Evolutionary conservation across 129 eudicot genomes (phyloP).

Genomic region (Ambrosia artemisiifolia): DNA sequence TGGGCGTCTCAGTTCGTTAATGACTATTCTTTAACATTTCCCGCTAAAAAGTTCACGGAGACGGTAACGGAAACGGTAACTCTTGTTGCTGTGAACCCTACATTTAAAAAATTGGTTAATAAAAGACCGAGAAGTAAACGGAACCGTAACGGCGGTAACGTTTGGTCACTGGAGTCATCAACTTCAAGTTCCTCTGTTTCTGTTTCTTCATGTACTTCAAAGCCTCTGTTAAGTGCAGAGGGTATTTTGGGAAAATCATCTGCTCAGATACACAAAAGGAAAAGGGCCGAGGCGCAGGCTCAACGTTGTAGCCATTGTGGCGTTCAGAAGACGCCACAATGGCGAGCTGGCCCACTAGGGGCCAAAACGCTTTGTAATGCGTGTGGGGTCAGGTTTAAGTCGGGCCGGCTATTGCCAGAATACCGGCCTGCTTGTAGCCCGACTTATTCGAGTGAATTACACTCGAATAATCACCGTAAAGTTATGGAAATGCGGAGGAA

Average conservation of each 20-base stretch:
- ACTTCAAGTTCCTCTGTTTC: conserved; percentile 50
- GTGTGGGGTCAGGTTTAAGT: conserved; percentile 89
- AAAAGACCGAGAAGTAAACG: conserved; percentile 72
- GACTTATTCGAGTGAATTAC: conserved; percentile 57
- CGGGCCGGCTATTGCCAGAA: conserved; percentile 89
- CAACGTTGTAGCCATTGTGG: conserved; percentile 69
- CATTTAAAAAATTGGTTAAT: conserved; percentile 40
- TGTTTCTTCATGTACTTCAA: conserved; percentile 37
- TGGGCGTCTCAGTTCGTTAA: conserved; percentile 79
- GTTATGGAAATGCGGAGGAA: conserved; percentile 87
- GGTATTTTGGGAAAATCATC: conserved; percentile 31
- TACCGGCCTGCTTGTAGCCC: conserved; percentile 96
- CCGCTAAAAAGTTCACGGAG: conserved; percentile 28
- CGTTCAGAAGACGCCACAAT: conserved; percentile 89
- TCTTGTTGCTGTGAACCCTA: conserved; percentile 25
- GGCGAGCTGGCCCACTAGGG: conserved; percentile 94
- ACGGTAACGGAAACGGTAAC: conserved; percentile 21
- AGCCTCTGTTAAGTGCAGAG: conserved; percentile 31
- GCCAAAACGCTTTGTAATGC: conserved; percentile 89
- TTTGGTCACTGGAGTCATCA: conserved; percentile 61
- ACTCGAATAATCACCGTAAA: conserved; percentile 86
- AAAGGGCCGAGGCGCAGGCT: conserved; percentile 31
- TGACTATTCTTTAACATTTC: conserved; percentile 43
- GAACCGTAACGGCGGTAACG: conserved; percentile 45
- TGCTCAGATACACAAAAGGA: conserved; percentile 32